phyloP scores from a whole-genome alignment of 139 green algal species.

The Asterochloris erici region DNA sequence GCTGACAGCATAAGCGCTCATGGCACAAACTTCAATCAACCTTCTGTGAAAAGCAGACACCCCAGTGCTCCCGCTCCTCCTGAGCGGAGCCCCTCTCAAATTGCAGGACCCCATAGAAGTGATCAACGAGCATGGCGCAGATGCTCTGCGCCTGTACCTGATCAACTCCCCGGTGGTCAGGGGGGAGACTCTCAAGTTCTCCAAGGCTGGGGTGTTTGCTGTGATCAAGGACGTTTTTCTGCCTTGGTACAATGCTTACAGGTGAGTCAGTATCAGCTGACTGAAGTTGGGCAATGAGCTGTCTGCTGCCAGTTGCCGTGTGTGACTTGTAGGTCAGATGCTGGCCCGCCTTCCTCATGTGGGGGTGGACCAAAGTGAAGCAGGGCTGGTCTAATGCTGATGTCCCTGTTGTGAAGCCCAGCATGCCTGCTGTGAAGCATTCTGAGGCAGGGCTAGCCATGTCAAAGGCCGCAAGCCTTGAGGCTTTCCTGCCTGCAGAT shows the following conservation, averaged over 20 bases:
- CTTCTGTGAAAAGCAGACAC: neutral
- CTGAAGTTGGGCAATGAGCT: too few species aligned
- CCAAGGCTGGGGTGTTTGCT: conserved; percentile 92
- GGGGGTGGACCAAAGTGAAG: too few species aligned
- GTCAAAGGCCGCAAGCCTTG: too few species aligned
- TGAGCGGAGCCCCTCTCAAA: too few species aligned
- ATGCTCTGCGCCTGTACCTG: conserved; percentile 97
- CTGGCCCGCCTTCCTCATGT: too few species aligned
- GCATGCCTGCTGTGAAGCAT: too few species aligned
- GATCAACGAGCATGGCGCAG: conserved; percentile 88
- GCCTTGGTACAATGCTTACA: conserved; percentile 99
- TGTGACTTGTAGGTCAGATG: too few species aligned
- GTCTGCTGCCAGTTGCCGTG: too few species aligned
- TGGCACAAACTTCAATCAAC: neutral
- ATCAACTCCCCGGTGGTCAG: conserved; percentile 96
- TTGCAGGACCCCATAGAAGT: conserved; percentile 76
- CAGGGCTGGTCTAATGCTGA: too few species aligned
- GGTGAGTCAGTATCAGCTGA: too few species aligned
- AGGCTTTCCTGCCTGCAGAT: conserved; percentile 28
- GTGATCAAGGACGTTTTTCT: conserved; percentile 98
- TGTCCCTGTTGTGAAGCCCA: too few species aligned
- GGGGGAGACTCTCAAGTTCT: conserved; percentile 90
- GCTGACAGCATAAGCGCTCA: neutral
- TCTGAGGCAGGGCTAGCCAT: too few species aligned
- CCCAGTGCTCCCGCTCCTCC: neutral